A percentile compares a stretch with the other conserved stretches of the same genome.
Evolutionary conservation across 345 rosid genomes (phyloP).

Genomic region (Eucalyptus curtisii): DNA sequence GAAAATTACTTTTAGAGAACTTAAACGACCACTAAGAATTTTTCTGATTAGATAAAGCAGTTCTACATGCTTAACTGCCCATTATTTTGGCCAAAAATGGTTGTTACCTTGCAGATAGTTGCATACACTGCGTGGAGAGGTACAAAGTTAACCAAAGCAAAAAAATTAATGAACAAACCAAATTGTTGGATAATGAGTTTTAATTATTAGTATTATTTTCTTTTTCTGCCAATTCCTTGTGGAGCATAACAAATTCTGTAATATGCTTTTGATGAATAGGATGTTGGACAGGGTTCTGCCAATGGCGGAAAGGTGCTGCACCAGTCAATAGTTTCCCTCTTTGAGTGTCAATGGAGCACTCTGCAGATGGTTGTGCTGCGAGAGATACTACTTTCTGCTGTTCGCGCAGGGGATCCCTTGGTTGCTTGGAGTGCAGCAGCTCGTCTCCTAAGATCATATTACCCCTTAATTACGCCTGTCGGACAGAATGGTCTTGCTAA

Average conservation of each 20-base stretch:
- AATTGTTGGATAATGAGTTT: background rate
- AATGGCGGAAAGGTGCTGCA: slow-evolving; percentile 74
- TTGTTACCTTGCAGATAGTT: background rate
- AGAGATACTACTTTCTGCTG: slow-evolving; percentile 95
- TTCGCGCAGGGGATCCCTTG: slow-evolving; percentile 96
- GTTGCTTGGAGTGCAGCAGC: slow-evolving; percentile 99
- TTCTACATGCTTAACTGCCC: background rate
- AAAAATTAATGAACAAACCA: background rate
- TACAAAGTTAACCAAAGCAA: background rate
- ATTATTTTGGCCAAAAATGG: background rate
- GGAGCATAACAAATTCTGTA: background rate
- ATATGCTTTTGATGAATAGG: slow-evolving; percentile 15
- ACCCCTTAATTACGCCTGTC: slow-evolving; percentile 93
- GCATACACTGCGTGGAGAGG: background rate
- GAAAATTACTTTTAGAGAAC: background rate
- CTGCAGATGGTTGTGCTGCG: slow-evolving; percentile 98
- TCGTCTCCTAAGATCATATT: slow-evolving; percentile 82
- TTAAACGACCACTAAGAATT: background rate
- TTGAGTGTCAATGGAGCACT: slow-evolving; percentile 98
- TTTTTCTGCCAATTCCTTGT: background rate
- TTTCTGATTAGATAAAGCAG: background rate
- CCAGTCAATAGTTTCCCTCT: slow-evolving; percentile 74
- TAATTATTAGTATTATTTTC: background rate
- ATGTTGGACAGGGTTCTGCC: slow-evolving; percentile 39
- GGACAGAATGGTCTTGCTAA: slow-evolving; percentile 98